phyloP scores from a whole-genome alignment of 108 stramenopile species.

The Cafeteria roenbergensis region DNA sequence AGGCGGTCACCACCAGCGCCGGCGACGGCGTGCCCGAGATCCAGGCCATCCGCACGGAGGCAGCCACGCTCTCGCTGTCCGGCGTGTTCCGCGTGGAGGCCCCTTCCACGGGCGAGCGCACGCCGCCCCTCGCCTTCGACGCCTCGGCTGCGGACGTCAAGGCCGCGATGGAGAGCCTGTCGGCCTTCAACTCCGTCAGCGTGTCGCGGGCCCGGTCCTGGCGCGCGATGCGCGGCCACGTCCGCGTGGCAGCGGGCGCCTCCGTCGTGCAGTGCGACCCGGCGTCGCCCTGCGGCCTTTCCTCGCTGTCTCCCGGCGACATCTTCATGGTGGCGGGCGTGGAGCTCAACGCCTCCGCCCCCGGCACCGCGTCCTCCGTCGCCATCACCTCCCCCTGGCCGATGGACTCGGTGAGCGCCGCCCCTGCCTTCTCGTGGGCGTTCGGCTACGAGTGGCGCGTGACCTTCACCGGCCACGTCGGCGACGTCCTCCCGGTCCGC shows the following conservation, averaged over 20 bases:
- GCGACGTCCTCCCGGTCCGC: neutral
- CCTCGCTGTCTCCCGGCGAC: too few relatives aligned
- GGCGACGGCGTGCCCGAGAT: constrained; percentile 14
- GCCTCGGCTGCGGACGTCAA: constrained; percentile 33
- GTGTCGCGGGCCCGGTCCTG: neutral
- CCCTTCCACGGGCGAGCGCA: neutral
- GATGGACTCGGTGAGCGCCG: too few relatives aligned
- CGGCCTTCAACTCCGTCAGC: constrained; percentile 22
- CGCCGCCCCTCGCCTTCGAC: constrained; percentile 30
- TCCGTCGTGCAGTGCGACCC: neutral
- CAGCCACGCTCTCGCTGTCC: neutral
- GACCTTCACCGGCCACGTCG: constrained; percentile 3
- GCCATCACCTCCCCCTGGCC: too few relatives aligned
- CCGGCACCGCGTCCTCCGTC: neutral
- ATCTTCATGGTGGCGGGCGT: neutral
- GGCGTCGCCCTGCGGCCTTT: neutral
- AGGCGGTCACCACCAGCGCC: constrained; percentile 29
- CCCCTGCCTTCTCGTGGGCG: too few relatives aligned
- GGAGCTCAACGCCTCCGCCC: neutral
- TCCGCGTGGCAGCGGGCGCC: neutral
- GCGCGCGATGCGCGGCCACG: too few relatives aligned
- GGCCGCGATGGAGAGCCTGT: constrained; percentile 34
- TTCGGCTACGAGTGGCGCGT: constrained; percentile 9
- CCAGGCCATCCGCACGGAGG: neutral
- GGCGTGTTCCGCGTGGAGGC: neutral